These are phyloP conservation scores for Leptodermis oblonga DNA, from an alignment of 257 asterid genomes.

Conservation along the genomic window DNA sequence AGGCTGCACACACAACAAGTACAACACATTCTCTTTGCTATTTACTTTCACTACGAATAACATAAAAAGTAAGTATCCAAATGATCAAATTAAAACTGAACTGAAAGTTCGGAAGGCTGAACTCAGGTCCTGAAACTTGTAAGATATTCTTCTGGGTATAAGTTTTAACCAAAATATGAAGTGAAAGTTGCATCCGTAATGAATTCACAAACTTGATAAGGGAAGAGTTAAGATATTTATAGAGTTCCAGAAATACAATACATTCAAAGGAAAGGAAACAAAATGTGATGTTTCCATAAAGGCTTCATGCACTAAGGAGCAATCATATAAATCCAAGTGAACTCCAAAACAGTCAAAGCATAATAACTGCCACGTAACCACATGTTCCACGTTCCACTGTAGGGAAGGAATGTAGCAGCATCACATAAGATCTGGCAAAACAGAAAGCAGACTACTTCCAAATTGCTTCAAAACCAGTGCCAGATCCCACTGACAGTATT, in stretches of 20 bases:
- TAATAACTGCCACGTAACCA: not conserved
- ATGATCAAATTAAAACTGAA: not conserved
- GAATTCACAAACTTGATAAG: not conserved
- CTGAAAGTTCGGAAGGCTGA: not conserved
- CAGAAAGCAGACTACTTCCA: not conserved
- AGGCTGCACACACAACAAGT: no score
- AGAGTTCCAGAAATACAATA: not conserved
- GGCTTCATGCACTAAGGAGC: not conserved
- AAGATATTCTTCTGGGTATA: not conserved
- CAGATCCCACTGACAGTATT: no score
- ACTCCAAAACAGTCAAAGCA: not conserved
- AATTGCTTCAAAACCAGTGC: not conserved
- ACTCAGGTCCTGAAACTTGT: not conserved
- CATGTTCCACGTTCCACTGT: not conserved
- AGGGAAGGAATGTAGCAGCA: not conserved
- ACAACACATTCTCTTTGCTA: not conserved
- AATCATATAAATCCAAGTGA: not conserved
- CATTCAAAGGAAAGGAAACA: not conserved
- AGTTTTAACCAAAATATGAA: not conserved
- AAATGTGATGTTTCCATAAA: not conserved
- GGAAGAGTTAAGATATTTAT: no score
- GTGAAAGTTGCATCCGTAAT: not conserved
- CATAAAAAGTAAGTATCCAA: not conserved
- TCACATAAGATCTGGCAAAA: not conserved
- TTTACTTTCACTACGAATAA: not conserved